Evolutionary conservation across 345 rosid genomes (phyloP).

Genomic region (Salix purpurea): DNA sequence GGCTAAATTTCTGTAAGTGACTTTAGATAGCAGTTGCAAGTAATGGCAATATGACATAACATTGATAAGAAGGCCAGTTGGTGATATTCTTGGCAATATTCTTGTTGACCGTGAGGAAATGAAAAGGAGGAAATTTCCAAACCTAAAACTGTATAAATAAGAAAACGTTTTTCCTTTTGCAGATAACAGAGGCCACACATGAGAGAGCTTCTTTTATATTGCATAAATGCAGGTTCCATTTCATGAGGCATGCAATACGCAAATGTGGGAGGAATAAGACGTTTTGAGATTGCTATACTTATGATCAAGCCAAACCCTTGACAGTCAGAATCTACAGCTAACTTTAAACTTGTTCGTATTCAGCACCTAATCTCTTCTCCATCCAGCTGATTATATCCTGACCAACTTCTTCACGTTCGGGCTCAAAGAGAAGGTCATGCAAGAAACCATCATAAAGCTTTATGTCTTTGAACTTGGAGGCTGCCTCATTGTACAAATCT

Average conservation of each 20-base stretch:
- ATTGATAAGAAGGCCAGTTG: too few species aligned
- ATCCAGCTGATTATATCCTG: constrained; percentile 84
- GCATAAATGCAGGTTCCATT: background rate
- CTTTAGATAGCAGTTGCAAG: background rate
- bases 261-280: background rate
- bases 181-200: background rate
- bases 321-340: background rate
- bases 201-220: background rate
- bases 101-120: background rate
- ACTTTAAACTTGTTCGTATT: background rate
- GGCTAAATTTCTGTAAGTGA: background rate
- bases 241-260: background rate
- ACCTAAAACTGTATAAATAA: background rate
- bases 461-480: constrained; percentile 73
- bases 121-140: background rate
- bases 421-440: constrained; percentile 94
- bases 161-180: background rate
- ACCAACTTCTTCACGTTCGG: constrained; percentile 77
- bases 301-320: background rate
- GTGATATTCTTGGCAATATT: background rate
- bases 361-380: constrained; percentile 50
- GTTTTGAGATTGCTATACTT: background rate
- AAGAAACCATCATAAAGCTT: constrained; percentile 88
- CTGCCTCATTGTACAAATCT: constrained; percentile 72
- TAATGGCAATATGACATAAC: background rate